Percentiles rank a stretch among this genome's conserved stretches.
Conservation (phyloP, 225 moss, liverwort and hornwort genomes). For the Polytrichum commune region DNA sequence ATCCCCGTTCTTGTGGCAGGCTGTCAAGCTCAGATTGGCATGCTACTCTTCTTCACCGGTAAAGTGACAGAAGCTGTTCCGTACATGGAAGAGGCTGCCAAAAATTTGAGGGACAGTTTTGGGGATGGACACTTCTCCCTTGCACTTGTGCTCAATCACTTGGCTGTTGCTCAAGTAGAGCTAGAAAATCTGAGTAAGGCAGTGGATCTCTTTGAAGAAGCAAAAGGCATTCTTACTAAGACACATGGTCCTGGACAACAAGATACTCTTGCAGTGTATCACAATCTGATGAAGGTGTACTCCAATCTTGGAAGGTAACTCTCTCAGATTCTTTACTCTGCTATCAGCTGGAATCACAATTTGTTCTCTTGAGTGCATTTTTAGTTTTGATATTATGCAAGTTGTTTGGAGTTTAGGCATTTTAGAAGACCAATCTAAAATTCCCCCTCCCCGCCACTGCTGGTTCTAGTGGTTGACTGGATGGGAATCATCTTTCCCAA, state of each 20-base stretch:
- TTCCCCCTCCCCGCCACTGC: not conserved
- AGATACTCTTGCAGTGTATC: slow-evolving; percentile 82
- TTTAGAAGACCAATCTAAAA: not conserved
- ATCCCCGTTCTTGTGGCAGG: slow-evolving; percentile 30
- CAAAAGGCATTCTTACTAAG: slow-evolving; percentile 70
- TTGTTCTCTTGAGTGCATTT: too few species aligned
- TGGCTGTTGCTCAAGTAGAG: slow-evolving; percentile 86
- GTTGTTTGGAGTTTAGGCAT: not conserved
- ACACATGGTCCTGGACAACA: slow-evolving; percentile 86
- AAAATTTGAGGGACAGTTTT: slow-evolving; percentile 64
- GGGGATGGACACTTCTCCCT: slow-evolving; percentile 82
- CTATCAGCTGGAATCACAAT: not conserved
- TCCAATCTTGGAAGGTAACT: slow-evolving; percentile 71
- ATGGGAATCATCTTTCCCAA: not conserved
- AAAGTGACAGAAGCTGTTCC: slow-evolving; percentile 74
- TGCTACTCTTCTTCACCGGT: slow-evolving; percentile 86
- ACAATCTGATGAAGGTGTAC: slow-evolving; percentile 84
- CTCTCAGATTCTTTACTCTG: not conserved
- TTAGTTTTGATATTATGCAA: not conserved
- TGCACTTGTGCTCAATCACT: slow-evolving; percentile 90
- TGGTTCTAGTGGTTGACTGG: not conserved
- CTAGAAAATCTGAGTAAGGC: slow-evolving; percentile 57
- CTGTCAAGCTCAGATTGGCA: slow-evolving; percentile 94
- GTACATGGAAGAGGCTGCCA: slow-evolving; percentile 69
- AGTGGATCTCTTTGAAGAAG: slow-evolving; percentile 74